Percentiles rank a stretch among this genome's conserved stretches.
Conservation (phyloP, 2,329 filamentous ascomycete species). For the Fusarium oxysporum region DNA sequence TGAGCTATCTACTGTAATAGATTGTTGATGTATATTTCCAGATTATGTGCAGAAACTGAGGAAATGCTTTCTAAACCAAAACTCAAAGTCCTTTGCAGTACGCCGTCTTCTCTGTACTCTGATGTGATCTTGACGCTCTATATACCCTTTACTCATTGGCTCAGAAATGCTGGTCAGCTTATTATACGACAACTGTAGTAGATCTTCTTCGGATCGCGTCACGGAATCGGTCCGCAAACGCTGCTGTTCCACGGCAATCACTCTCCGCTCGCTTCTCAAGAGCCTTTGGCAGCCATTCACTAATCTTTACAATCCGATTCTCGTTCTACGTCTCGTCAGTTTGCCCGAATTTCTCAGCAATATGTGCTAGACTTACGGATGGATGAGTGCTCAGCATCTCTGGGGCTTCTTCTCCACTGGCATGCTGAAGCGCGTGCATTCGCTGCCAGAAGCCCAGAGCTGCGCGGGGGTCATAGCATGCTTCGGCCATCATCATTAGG, state of each 20-base stretch:
- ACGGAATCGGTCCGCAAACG: constrained; percentile 65
- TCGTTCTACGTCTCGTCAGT: constrained; percentile 58
- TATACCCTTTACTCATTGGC: background rate
- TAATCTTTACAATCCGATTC: constrained; percentile 73
- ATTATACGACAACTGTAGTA: constrained; percentile 32
- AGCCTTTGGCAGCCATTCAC: constrained; percentile 70
- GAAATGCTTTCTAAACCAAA: background rate
- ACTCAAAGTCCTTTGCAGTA: background rate
- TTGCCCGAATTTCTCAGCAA: background rate
- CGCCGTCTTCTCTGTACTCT: background rate
- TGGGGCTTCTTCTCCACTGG: constrained; percentile 63
- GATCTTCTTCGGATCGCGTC: constrained; percentile 56
- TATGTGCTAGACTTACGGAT: constrained; percentile 62
- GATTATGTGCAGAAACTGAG: background rate
- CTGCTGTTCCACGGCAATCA: constrained; percentile 64
- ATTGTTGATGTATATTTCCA: too few species aligned
- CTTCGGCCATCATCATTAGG: constrained; percentile 84
- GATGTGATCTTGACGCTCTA: background rate
- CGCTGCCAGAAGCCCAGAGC: constrained; percentile 75
- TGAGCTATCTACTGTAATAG: background rate
- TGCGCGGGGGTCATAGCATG: constrained; percentile 78
- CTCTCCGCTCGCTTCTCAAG: constrained; percentile 65
- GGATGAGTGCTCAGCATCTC: constrained; percentile 84
- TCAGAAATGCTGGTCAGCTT: background rate
- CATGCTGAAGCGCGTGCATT: constrained; percentile 66